phyloP scores from a whole-genome alignment of 345 rosid species.

The Zanthoxylum bungeanum region DNA sequence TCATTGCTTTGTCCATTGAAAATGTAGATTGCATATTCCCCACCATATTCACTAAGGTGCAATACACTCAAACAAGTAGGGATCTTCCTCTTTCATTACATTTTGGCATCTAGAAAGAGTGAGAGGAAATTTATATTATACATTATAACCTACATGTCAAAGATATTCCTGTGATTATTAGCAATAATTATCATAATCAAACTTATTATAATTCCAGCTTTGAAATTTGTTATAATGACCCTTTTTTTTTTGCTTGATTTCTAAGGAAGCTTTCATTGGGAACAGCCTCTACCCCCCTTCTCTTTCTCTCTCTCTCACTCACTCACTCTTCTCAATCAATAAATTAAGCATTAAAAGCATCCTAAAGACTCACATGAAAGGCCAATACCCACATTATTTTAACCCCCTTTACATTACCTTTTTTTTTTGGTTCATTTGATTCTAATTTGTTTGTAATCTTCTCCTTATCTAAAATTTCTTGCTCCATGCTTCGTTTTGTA shows the following conservation, averaged over 20 bases:
- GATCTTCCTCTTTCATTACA: slow-evolving; percentile 18
- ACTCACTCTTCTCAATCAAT: slow-evolving; percentile 16
- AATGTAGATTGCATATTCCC: slow-evolving; percentile 41
- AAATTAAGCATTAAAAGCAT: slow-evolving; percentile 30
- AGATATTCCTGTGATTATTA: slow-evolving; percentile 17
- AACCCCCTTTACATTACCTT: slow-evolving; percentile 15
- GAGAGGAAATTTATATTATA: slow-evolving; percentile 7
- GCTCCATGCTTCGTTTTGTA: slow-evolving; percentile 49
- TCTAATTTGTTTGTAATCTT: no score
- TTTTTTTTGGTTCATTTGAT: background rate
- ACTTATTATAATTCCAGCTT: slow-evolving; percentile 33
- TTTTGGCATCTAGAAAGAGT: slow-evolving; percentile 9
- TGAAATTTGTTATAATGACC: slow-evolving; percentile 28
- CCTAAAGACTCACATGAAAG: slow-evolving; percentile 29
- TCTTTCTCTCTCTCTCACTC: no score
- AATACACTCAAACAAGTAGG: slow-evolving; percentile 28
- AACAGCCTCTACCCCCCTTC: no score
- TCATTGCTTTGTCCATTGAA: slow-evolving; percentile 43
- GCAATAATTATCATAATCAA: slow-evolving; percentile 34
- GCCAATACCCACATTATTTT: slow-evolving; percentile 14
- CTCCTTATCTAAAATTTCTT: no score
- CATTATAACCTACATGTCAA: slow-evolving; percentile 10
- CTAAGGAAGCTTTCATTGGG: slow-evolving; percentile 48
- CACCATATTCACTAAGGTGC: slow-evolving; percentile 20
- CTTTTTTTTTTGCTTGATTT: slow-evolving; percentile 43